Conservation (phyloP, 78 protist genomes). For the Speleostelium caveatum region DNA sequence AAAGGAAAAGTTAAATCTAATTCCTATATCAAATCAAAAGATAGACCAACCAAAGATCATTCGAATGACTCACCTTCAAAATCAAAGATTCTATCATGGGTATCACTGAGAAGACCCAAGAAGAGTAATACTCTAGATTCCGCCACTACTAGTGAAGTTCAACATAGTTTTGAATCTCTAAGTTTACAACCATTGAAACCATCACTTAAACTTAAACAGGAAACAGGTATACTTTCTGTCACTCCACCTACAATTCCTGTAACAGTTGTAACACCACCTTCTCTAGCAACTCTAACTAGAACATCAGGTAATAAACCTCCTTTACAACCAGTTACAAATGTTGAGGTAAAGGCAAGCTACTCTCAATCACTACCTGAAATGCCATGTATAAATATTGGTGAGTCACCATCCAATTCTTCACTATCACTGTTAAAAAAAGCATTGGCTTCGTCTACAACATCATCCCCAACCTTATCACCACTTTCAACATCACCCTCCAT, state of each 20-base stretch:
- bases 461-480: conserved; percentile 23
- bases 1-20: neutral
- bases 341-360: no score
- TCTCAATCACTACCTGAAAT: neutral
- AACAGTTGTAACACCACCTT: no score
- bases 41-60: neutral
- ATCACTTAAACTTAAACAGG: neutral
- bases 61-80: neutral
- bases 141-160: neutral
- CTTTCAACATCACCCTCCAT: conserved; percentile 26
- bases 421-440: neutral
- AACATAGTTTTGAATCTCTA: neutral
- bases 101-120: conserved; percentile 28
- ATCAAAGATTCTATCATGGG: conserved; percentile 55
- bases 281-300: no score
- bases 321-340: neutral
- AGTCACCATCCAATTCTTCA: neutral
- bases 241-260: no score
- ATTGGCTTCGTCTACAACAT: neutral
- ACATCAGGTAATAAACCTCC: neutral
- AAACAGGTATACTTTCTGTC: no score
- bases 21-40: neutral
- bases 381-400: neutral
- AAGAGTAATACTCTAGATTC: conserved; percentile 27
- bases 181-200: no score